Conservation (phyloP, 768 basidiomycete species). For the Russula sp. region DNA sequence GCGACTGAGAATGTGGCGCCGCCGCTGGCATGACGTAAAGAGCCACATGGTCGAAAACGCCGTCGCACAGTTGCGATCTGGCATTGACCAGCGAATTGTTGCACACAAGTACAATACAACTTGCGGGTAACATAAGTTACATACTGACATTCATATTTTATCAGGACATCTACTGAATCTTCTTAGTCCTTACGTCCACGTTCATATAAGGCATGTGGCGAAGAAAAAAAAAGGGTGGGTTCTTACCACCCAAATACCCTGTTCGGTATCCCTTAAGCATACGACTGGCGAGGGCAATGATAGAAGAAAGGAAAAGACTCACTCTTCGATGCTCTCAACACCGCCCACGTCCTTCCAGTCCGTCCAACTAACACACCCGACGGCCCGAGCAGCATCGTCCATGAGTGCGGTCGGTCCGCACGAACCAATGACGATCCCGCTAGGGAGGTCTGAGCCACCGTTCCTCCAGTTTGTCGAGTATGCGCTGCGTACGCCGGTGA, state of each 20-base stretch:
- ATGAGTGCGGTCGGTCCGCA: slow-evolving; percentile 44
- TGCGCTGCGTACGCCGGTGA: slow-evolving; percentile 31
- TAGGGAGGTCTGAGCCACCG: slow-evolving; percentile 18
- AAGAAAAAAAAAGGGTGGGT: background rate
- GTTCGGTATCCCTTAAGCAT: background rate
- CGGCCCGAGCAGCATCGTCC: slow-evolving; percentile 40
- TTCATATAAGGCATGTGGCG: background rate
- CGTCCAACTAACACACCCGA: slow-evolving; percentile 37
- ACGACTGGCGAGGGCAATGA: background rate
- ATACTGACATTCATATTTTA: background rate
- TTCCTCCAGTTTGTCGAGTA: slow-evolving; percentile 24
- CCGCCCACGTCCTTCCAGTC: slow-evolving; percentile 33
- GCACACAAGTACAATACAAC: background rate
- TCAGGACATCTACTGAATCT: no score
- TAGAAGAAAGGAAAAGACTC: background rate
- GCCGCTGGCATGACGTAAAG: no score
- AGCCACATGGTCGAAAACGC: no score
- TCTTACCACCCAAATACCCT: slow-evolving; percentile 18
- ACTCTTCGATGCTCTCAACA: slow-evolving; percentile 31
- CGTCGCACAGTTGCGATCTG: no score
- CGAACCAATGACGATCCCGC: slow-evolving; percentile 43
- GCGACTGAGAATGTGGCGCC: no score
- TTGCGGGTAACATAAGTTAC: background rate
- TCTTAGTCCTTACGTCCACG: no score
- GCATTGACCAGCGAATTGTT: background rate